A percentile compares a stretch with the other conserved stretches of the same genome.
Conservation (phyloP, 1,284 basidiomycete genomes). For the Cryptococcus neoformans region DNA sequence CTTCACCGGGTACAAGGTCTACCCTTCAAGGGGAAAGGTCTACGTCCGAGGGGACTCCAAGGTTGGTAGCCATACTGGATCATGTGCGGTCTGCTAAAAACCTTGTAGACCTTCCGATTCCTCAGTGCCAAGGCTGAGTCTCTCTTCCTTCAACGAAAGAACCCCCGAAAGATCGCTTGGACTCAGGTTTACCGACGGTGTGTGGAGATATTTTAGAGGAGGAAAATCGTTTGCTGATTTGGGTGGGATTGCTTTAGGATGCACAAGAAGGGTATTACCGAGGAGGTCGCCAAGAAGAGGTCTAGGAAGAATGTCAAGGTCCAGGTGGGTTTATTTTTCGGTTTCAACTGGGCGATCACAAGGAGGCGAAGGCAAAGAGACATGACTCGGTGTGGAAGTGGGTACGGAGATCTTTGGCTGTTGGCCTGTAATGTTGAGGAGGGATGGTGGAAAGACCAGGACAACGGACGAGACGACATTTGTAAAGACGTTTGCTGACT, state of each 20-base stretch:
- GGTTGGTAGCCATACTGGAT: slow-evolving; percentile 54
- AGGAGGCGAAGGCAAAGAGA: background rate
- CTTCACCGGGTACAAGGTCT: slow-evolving; percentile 94
- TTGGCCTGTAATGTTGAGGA: background rate
- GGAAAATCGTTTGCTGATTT: background rate
- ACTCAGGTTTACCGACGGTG: slow-evolving; percentile 83
- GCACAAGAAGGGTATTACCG: slow-evolving; percentile 99
- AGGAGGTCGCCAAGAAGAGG: slow-evolving; percentile 99
- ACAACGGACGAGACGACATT: background rate
- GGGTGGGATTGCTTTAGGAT: slow-evolving; percentile 55
- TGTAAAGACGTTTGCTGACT: background rate
- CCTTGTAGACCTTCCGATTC: slow-evolving; percentile 81
- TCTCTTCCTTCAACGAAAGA: slow-evolving; percentile 99
- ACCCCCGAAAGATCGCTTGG: slow-evolving; percentile 99
- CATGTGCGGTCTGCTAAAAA: background rate
- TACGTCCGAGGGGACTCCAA: slow-evolving; percentile 97
- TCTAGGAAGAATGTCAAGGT: slow-evolving; percentile 96
- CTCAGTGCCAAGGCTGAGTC: slow-evolving; percentile 86
- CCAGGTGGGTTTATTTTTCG: slow-evolving; percentile 45
- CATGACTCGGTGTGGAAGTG: background rate
- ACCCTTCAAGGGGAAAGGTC: slow-evolving; percentile 91
- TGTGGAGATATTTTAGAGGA: slow-evolving; percentile 1
- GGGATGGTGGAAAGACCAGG: background rate
- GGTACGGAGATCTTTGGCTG: background rate
- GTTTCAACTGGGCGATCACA: background rate